phyloP scores from a whole-genome alignment of 2,329 filamentous ascomycete species.

The Fonsecaea multimorphosa region DNA sequence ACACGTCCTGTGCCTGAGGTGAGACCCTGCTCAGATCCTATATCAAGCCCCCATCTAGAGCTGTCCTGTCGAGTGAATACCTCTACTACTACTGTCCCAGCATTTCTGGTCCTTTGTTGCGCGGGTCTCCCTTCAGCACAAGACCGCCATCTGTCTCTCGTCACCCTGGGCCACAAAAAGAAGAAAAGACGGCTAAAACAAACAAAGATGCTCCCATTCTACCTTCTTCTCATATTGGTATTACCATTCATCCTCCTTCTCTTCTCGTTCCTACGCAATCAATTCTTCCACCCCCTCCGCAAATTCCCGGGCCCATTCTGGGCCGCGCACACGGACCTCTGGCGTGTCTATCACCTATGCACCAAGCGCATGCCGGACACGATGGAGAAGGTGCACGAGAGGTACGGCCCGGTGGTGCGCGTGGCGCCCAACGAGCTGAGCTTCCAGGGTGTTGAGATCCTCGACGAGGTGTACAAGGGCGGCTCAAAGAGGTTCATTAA shows the following conservation, averaged over 20 bases:
- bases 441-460: constrained; percentile 63
- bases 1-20: too few species aligned
- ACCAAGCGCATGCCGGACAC: constrained; percentile 46
- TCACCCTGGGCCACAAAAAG: not conserved
- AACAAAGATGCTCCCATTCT: constrained; percentile 15
- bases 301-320: constrained; percentile 49
- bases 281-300: constrained; percentile 46
- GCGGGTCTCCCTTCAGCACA: not conserved
- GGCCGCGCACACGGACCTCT: constrained; percentile 45
- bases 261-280: constrained; percentile 28
- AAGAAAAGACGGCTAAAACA: too few species aligned
- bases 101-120: not conserved
- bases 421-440: constrained; percentile 50
- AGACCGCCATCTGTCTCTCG: not conserved
- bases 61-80: too few species aligned
- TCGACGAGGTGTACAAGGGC: constrained; percentile 55
- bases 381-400: constrained; percentile 37
- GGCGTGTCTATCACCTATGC: constrained; percentile 48
- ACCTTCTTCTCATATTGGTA: not conserved
- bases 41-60: not conserved
- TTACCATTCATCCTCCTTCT: not conserved
- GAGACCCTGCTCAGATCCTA: too few species aligned
- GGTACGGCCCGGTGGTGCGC: constrained; percentile 31
- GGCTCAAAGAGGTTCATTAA: constrained; percentile 24
- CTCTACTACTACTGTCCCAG: not conserved